A percentile compares a stretch with the other conserved stretches of the same genome.
Evolutionary conservation across 495 filamentous ascomycete genomes (phyloP).

Genomic region (Xylaria flabelliformis): DNA sequence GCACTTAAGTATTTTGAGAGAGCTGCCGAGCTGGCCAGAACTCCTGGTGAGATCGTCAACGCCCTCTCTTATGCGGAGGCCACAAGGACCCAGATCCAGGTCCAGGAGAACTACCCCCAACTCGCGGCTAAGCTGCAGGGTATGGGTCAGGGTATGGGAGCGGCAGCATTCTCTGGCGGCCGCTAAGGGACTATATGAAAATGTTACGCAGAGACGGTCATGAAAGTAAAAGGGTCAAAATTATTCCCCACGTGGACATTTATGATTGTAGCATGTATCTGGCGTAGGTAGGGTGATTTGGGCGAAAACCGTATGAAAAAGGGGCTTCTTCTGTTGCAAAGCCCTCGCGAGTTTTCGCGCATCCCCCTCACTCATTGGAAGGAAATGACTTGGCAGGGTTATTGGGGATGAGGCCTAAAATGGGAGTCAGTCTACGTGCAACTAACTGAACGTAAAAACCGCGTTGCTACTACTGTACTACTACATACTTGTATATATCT

Average conservation of each 20-base stretch:
- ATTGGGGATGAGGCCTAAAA: not conserved
- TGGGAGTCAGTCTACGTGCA: conserved; percentile 4
- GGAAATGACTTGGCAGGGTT: conserved; percentile 2
- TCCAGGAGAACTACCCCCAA: conserved; percentile 98
- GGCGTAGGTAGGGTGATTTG: conserved; percentile 22
- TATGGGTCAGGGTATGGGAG: conserved; percentile 57
- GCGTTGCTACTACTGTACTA: conserved; percentile 18
- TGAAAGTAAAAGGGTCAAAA: not conserved
- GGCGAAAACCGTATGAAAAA: conserved; percentile 17
- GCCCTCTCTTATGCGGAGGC: conserved; percentile 97
- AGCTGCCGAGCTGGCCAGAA: conserved; percentile 92
- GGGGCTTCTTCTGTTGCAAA: not conserved
- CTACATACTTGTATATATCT: conserved; percentile 25
- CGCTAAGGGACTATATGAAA: conserved; percentile 22
- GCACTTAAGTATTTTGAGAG: conserved; percentile 97
- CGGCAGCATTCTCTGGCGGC: conserved; percentile 32
- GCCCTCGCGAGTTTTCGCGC: conserved; percentile 16
- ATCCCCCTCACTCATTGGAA: conserved; percentile 15
- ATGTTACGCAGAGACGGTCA: not conserved
- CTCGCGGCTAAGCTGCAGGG: conserved; percentile 81
- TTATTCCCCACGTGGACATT: not conserved
- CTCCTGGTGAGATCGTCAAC: conserved; percentile 94
- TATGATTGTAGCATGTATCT: conserved; percentile 15
- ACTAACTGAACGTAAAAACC: not conserved
- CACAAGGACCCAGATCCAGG: conserved; percentile 94